Percentiles rank a stretch among this genome's conserved stretches.
These are phyloP conservation scores for Ophiostoma angusticollis DNA, from an alignment of 2,329 filamentous ascomycete genomes.

Conservation along the genomic window DNA sequence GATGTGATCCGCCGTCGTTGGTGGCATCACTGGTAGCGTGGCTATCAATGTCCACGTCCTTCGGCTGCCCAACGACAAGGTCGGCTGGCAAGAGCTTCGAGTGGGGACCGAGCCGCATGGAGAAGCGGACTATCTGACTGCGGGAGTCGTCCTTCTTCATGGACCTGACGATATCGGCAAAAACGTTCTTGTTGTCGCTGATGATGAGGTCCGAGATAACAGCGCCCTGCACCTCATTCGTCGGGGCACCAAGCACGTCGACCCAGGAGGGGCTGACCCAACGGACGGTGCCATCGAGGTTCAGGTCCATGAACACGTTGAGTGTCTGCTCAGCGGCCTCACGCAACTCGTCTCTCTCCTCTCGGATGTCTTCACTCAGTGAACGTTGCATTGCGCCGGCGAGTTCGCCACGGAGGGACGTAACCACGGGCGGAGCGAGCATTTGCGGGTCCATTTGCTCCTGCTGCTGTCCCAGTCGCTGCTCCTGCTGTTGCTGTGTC, in stretches of 20 bases:
- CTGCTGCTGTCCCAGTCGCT: too few relatives aligned
- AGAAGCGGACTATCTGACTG: conserved; percentile 80
- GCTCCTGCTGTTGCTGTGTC: too few relatives aligned
- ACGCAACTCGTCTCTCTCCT: conserved; percentile 85
- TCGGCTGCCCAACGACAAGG: conserved; percentile 18
- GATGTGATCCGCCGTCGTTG: too few relatives aligned
- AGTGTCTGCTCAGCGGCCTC: conserved; percentile 92
- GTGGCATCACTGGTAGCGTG: too few relatives aligned
- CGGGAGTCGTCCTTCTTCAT: conserved; percentile 89
- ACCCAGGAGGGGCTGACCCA: conserved; percentile 97
- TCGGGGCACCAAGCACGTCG: conserved; percentile 74
- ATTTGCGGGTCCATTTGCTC: conserved; percentile 22
- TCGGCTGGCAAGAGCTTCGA: conserved; percentile 48
- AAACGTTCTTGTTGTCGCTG: conserved; percentile 63
- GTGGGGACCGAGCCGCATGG: conserved; percentile 54
- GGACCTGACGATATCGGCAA: conserved; percentile 70
- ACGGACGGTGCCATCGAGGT: conserved; percentile 76
- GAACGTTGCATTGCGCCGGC: conserved; percentile 47
- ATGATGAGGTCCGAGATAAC: conserved; percentile 70
- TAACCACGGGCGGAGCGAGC: conserved; percentile 41
- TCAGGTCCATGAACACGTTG: conserved; percentile 91
- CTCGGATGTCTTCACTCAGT: conserved; percentile 78
- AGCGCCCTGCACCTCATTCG: conserved; percentile 60
- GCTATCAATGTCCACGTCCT: conserved; percentile 25
- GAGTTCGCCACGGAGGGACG: conserved; percentile 37